Evolutionary conservation across 2,329 filamentous ascomycete genomes (phyloP).

Genomic region (Calonectria naviculata): DNA sequence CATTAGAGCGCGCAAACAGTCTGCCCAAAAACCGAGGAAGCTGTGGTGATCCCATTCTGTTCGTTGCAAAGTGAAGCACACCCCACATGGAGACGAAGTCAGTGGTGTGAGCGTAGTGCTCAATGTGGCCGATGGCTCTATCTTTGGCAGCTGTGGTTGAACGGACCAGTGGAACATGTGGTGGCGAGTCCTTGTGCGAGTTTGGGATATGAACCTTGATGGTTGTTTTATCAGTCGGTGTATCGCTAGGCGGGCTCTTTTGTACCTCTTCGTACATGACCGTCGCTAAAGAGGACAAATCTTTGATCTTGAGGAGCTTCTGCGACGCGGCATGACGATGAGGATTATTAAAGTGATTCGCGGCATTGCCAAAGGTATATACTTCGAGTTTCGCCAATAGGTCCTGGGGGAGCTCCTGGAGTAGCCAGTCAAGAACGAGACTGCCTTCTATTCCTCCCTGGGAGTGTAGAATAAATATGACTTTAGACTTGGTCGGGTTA

Average conservation of each 20-base stretch:
- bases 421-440: slow-evolving; percentile 80
- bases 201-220: slow-evolving; percentile 23
- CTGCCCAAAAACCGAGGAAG: slow-evolving; percentile 71
- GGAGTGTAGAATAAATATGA: slow-evolving; percentile 80
- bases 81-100: slow-evolving; percentile 84
- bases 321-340: slow-evolving; percentile 63
- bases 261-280: slow-evolving; percentile 51
- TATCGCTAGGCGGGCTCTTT: slow-evolving; percentile 33
- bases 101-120: slow-evolving; percentile 81
- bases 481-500: slow-evolving; percentile 70
- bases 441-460: slow-evolving; percentile 82
- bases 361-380: slow-evolving; percentile 82
- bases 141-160: slow-evolving; percentile 53
- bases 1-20: slow-evolving; percentile 66
- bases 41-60: slow-evolving; percentile 50
- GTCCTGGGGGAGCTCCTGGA: slow-evolving; percentile 76
- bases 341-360: slow-evolving; percentile 87
- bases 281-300: slow-evolving; percentile 46
- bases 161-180: slow-evolving; percentile 47
- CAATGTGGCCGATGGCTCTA: slow-evolving; percentile 74
- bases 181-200: slow-evolving; percentile 35
- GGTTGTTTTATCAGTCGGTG: slow-evolving; percentile 32
- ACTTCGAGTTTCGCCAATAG: slow-evolving; percentile 77
- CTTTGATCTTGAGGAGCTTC: slow-evolving; percentile 45
- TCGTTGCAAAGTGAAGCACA: slow-evolving; percentile 73